Evolutionary conservation across 148 eudicot species (phyloP).

Genomic region (Amaranthus palmeri): DNA sequence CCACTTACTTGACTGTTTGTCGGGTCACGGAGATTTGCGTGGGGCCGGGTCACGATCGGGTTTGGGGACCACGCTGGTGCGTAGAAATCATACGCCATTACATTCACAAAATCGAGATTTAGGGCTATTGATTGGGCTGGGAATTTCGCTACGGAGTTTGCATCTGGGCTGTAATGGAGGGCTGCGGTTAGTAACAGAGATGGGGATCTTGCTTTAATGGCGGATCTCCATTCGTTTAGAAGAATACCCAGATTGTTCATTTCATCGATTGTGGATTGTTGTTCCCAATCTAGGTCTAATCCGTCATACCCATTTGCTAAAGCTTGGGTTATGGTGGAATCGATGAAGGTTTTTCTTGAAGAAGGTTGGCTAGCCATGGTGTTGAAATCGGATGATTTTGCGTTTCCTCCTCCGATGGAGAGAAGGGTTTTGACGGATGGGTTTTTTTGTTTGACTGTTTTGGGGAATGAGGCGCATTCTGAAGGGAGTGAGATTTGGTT

Average conservation of each 20-base stretch:
- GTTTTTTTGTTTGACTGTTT: conserved; percentile 31
- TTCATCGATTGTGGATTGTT: conserved; percentile 2
- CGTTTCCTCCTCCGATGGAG: conserved; percentile 45
- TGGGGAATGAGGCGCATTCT: conserved; percentile 37
- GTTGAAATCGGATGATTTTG: conserved; percentile 7
- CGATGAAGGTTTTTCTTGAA: conserved; percentile 38
- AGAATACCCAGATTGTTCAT: conserved; percentile 45
- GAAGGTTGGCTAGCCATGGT: conserved; percentile 37
- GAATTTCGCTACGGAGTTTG: conserved; percentile 9
- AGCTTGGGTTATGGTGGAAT: conserved; percentile 39
- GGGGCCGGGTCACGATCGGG: not conserved
- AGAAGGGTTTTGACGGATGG: conserved; percentile 42
- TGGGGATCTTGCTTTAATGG: conserved; percentile 31
- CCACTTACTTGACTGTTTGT: not conserved
- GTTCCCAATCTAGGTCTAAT: conserved; percentile 29
- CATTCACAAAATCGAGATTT: conserved; percentile 47
- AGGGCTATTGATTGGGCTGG: conserved; percentile 15
- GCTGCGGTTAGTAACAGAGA: conserved; percentile 45
- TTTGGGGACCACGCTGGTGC: conserved; percentile 5
- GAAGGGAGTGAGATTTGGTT: conserved; percentile 31
- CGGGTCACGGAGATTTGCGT: not conserved
- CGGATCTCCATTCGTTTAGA: conserved; percentile 45
- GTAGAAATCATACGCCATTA: conserved; percentile 55
- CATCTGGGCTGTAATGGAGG: conserved; percentile 19
- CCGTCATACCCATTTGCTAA: conserved; percentile 38